These are phyloP conservation scores for Tephrocybe rancida DNA, from an alignment of 768 basidiomycete genomes.

Conservation along the genomic window DNA sequence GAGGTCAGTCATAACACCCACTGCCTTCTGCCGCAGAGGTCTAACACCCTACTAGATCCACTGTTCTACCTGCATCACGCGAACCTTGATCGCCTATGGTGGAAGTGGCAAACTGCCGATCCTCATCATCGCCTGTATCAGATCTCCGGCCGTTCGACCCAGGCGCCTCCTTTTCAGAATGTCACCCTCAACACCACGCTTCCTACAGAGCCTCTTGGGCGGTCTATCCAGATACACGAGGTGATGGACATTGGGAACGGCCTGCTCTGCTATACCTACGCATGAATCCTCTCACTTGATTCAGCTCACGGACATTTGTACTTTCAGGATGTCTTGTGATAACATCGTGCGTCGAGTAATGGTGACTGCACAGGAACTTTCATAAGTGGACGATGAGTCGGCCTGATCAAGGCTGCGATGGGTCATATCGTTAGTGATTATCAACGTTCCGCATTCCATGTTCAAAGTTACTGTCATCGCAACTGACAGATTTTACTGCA, in stretches of 20 bases:
- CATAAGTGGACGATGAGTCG: too few species aligned
- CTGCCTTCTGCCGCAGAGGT: neutral
- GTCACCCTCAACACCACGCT: slow-evolving; percentile 34
- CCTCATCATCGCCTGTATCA: slow-evolving; percentile 28
- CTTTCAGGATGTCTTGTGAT: too few species aligned
- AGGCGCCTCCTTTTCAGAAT: slow-evolving; percentile 27
- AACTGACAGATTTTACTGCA: too few species aligned
- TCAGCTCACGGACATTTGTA: too few species aligned
- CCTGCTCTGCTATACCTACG: slow-evolving; percentile 1
- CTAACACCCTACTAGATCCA: slow-evolving; percentile 27
- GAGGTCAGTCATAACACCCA: slow-evolving; percentile 26
- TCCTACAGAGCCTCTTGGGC: neutral
- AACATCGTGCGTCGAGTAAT: too few species aligned
- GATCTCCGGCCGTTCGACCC: slow-evolving; percentile 35
- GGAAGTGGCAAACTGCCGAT: slow-evolving; percentile 35
- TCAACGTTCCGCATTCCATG: too few species aligned
- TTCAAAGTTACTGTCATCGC: too few species aligned
- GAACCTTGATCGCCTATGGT: slow-evolving; percentile 43
- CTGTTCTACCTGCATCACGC: slow-evolving; percentile 43
- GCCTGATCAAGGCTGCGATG: too few species aligned
- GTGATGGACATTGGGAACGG: slow-evolving; percentile 7
- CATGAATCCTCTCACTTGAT: too few species aligned
- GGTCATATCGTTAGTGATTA: too few species aligned
- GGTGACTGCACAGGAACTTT: too few species aligned
- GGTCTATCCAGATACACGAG: neutral